Base-by-base conservation (phyloP, 257 asterid genomes). In the Leonotis leonurus region DNA sequence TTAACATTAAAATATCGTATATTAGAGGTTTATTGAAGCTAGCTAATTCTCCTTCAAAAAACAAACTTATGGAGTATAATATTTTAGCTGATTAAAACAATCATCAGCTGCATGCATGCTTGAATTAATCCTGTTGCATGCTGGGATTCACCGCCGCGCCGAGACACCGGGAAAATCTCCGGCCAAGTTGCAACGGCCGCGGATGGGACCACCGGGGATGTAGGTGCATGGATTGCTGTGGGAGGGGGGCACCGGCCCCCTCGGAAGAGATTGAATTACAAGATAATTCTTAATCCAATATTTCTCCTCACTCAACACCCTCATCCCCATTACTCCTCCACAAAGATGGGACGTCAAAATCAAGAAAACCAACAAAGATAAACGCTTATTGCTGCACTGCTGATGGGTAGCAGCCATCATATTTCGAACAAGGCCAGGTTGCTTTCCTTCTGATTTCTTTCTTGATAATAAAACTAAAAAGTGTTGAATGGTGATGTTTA, bases 201-300 rank as follows among this genome's bases (percentile, higher is more conserved):
- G 72, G 56, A 64, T 60, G 0, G 18, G 8, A 0, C 69, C 76
- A 6, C 81, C 78, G 8, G 86, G 88, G 22, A 81, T 70, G 41
- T 73, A 70, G 4, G 88, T 79, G 73, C 92, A 84, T 25, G 92
- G 80, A 57, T 57, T 84, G 25, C 62, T 44, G 1, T 62, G 22
- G 0, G 84, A 78, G 16, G 78, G 32, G 0, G 68, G 71, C 21
- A 44, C 73, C 0, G 54, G 24, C 22, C 88, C 88, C 41, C 76
- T 69, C 0, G 85, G 88, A 54, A 84, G 86, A 16, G 84, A 77
- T 48, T 77, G 84, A 49, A 81, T 68, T 2, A 78, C 60, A 3
- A 76, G 81, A 39, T 71, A 72, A 5, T 37, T 43, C 46, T 26
- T 41, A 55, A 32, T 52, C 64, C 62, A 68, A 84, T 73, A 73